A percentile compares a stretch with the other conserved stretches of the same genome.
Evolutionary conservation across 306 rosid genomes (phyloP).

Genomic region (Castanopsis chinensis): DNA sequence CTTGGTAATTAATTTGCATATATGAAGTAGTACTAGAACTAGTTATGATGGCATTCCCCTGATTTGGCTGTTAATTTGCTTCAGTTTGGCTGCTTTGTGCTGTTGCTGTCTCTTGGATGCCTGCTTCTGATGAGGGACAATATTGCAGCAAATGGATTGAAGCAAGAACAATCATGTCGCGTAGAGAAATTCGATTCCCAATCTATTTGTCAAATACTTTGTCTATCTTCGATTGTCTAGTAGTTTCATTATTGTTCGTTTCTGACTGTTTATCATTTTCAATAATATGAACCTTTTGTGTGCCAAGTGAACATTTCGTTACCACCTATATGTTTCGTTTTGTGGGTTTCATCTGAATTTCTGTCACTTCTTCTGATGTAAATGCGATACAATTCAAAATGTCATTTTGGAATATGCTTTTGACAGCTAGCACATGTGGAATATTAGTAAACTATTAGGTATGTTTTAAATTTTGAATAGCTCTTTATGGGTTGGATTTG

Average conservation of each 20-base stretch:
- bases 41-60: slow-evolving; percentile 3
- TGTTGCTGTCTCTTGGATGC: slow-evolving; percentile 94
- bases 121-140: slow-evolving; percentile 57
- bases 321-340: neutral
- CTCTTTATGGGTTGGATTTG: neutral
- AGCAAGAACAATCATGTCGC: neutral
- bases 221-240: neutral
- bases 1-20: neutral
- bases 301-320: neutral
- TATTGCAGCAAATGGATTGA: slow-evolving; percentile 22
- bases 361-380: neutral
- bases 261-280: neutral
- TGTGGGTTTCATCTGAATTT: neutral
- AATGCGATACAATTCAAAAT: neutral
- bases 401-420: neutral
- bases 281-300: neutral
- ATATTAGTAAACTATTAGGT: neutral
- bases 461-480: neutral
- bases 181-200: neutral
- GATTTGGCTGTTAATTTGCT: slow-evolving; percentile 12
- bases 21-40: neutral
- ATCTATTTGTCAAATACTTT: neutral
- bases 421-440: neutral
- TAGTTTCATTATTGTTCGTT: neutral
- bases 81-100: slow-evolving; percentile 96